phyloP scores from a whole-genome alignment of 2,329 filamentous ascomycete species.

The Penicillium oxalicum region DNA sequence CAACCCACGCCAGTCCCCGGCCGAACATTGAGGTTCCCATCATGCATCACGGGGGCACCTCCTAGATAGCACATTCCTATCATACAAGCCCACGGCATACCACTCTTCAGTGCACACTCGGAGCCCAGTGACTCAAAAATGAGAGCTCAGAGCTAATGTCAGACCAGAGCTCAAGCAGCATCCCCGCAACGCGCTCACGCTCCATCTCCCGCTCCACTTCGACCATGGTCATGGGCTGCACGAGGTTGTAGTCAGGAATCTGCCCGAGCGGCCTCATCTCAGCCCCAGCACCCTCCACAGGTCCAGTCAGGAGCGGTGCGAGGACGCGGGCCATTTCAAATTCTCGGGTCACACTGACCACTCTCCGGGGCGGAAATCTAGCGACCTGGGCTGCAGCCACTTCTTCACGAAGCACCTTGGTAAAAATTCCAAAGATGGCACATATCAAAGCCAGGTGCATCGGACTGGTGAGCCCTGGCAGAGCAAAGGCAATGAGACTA shows the following conservation, averaged over 20 bases:
- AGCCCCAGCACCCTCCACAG: neutral
- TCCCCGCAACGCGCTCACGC: constrained; percentile 24
- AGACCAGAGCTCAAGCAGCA: constrained; percentile 35
- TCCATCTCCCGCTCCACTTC: constrained; percentile 23
- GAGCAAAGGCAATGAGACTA: constrained; percentile 33
- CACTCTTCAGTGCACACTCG: too few species aligned
- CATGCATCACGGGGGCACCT: too few species aligned
- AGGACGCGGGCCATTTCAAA: constrained; percentile 27
- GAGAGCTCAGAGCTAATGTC: constrained; percentile 29
- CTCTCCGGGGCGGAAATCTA: constrained; percentile 15
- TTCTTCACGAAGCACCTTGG: constrained; percentile 24
- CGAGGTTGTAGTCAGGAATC: constrained; percentile 4
- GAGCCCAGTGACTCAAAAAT: too few species aligned
- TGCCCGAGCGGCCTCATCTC: neutral
- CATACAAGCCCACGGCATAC: too few species aligned
- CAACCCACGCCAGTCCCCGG: too few species aligned
- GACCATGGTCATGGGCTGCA: constrained; percentile 2
- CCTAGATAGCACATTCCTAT: too few species aligned
- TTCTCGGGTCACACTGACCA: constrained; percentile 14
- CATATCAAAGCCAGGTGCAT: constrained; percentile 39
- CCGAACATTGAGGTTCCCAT: too few species aligned
- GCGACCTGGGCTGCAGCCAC: constrained; percentile 11
- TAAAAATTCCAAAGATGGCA: constrained; percentile 35
- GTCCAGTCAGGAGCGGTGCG: constrained; percentile 29
- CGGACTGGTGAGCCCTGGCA: constrained; percentile 32